Evolutionary conservation across 805 yeast genomes (phyloP).

Genomic region (Suhomyces xylopsoci): DNA sequence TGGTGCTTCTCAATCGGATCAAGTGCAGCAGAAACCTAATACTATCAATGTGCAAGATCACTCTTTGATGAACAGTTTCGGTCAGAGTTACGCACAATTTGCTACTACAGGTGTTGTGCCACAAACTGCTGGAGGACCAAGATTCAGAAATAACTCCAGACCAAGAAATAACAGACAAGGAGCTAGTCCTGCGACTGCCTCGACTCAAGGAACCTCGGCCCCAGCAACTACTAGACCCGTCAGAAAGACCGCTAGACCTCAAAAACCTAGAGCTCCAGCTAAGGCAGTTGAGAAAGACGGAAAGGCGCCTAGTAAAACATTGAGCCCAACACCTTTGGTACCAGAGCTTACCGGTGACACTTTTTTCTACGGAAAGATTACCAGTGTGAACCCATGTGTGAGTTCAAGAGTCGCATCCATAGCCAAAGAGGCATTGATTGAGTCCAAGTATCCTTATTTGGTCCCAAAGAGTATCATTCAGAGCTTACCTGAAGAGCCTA

Average conservation of each 20-base stretch:
- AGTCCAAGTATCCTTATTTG: constrained; percentile 40
- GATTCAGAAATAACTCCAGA: not conserved
- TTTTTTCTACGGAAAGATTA: constrained; percentile 38
- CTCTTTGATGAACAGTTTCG: constrained; percentile 10
- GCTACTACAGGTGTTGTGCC: not conserved
- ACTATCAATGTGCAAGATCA: constrained; percentile 10
- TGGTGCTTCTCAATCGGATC: not conserved
- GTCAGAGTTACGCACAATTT: constrained; percentile 4
- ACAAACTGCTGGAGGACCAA: constrained; percentile 3
- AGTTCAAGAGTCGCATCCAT: constrained; percentile 39
- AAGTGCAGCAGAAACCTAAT: not conserved
- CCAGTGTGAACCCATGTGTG: constrained; percentile 24
- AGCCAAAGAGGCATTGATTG: constrained; percentile 35
- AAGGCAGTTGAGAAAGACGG: constrained; percentile 2
- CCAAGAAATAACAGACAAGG: not conserved
- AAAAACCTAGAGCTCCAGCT: not conserved
- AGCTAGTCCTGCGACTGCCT: not conserved
- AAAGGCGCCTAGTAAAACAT: constrained; percentile 4
- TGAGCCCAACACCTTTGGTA: constrained; percentile 11
- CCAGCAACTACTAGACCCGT: constrained; percentile 3
- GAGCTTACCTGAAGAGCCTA: constrained; percentile 13
- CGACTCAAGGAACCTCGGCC: not conserved
- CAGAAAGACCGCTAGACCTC: not conserved
- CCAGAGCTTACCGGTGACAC: constrained; percentile 23
- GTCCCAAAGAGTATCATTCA: constrained; percentile 35